phyloP scores from a whole-genome alignment of 305 asterid genomes.

The Caryopteris hybrid region DNA sequence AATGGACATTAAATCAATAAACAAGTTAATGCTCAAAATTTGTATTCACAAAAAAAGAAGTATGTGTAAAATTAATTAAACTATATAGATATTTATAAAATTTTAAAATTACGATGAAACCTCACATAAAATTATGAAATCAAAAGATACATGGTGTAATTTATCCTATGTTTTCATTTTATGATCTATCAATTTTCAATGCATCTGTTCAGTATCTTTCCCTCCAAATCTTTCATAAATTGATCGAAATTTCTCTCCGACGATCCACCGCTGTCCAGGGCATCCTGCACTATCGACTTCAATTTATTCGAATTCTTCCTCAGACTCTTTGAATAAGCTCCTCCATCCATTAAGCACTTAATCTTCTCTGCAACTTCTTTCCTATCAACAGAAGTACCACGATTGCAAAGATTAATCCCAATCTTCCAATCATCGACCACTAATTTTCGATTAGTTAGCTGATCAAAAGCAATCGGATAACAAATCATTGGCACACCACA shows the following conservation, averaged over 20 bases:
- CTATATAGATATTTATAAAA: too few relatives aligned
- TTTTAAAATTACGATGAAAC: too few relatives aligned
- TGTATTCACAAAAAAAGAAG: too few relatives aligned
- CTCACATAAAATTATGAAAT: too few relatives aligned
- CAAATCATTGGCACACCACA: slow-evolving; percentile 40
- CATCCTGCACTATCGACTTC: background rate
- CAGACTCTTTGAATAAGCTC: slow-evolving; percentile 1
- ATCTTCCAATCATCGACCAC: slow-evolving; percentile 54
- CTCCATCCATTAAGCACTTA: slow-evolving; percentile 23
- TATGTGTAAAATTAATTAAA: too few relatives aligned
- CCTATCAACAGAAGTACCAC: slow-evolving; percentile 6
- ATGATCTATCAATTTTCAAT: too few relatives aligned
- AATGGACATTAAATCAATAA: too few relatives aligned
- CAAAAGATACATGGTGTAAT: too few relatives aligned
- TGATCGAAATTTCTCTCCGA: slow-evolving; percentile 30
- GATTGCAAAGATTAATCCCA: slow-evolving; percentile 37
- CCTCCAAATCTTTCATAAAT: slow-evolving; percentile 30
- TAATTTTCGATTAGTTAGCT: slow-evolving; percentile 43
- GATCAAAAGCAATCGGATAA: slow-evolving; percentile 40
- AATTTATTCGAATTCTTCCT: background rate
- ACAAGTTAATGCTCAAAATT: too few relatives aligned
- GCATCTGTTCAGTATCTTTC: too few relatives aligned
- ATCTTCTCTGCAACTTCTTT: slow-evolving; percentile 35
- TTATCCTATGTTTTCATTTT: too few relatives aligned
- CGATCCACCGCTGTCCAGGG: slow-evolving; percentile 15